A percentile compares a stretch with the other conserved stretches of the same genome.
These are phyloP conservation scores for Takashimella tepidaria DNA, from an alignment of 1,284 basidiomycete species.

Conservation along the genomic window DNA sequence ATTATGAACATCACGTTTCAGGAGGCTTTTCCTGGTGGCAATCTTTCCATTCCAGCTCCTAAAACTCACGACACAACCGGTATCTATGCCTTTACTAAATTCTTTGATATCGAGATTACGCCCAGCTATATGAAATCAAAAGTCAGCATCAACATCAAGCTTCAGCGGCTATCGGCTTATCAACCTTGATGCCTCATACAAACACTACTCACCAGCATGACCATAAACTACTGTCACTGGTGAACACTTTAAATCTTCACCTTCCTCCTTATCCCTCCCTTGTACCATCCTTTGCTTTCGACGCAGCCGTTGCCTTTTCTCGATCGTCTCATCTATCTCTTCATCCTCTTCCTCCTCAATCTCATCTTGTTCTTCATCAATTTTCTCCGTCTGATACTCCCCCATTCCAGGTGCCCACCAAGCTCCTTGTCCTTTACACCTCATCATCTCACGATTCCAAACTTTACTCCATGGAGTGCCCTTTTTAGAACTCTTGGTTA, in stretches of 20 bases:
- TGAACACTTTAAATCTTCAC: constrained; percentile 53
- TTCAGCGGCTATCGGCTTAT: background rate
- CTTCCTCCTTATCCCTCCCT: constrained; percentile 5
- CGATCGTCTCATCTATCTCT: constrained; percentile 8
- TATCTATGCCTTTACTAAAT: constrained; percentile 74
- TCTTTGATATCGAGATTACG: constrained; percentile 69
- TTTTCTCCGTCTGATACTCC: constrained; percentile 24
- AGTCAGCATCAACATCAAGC: too few species aligned
- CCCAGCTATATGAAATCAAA: constrained; percentile 53
- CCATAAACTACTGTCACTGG: constrained; percentile 77
- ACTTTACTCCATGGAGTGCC: constrained; percentile 67
- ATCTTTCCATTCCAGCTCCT: background rate
- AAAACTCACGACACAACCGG: constrained; percentile 64
- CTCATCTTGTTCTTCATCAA: constrained; percentile 22
- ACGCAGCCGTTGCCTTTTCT: background rate
- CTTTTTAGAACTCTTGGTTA: constrained; percentile 56
- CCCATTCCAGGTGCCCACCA: constrained; percentile 18
- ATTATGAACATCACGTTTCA: too few species aligned
- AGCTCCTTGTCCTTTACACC: constrained; percentile 50
- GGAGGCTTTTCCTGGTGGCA: constrained; percentile 12
- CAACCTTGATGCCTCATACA: background rate
- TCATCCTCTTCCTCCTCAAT: constrained; percentile 21
- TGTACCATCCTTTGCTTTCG: background rate
- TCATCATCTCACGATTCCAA: constrained; percentile 66
- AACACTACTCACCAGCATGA: constrained; percentile 55